Evolutionary conservation across 2,329 filamentous ascomycete species (phyloP).

Genomic region (Lachnellula suecica): DNA sequence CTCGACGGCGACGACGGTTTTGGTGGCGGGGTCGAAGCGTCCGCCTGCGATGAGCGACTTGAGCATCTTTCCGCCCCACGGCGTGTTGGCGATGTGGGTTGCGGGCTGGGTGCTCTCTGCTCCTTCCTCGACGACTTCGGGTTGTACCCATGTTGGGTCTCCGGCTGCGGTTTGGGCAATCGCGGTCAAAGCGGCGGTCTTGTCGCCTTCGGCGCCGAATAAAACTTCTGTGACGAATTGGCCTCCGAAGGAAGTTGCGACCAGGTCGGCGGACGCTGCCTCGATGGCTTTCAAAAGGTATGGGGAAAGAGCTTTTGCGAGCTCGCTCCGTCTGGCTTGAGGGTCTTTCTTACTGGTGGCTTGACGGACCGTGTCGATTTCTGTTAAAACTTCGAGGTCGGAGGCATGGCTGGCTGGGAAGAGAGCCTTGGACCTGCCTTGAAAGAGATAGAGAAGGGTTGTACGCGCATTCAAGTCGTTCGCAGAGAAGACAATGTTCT

Average conservation of each 20-base stretch:
- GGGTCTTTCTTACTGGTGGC: constrained; percentile 92
- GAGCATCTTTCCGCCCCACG: constrained; percentile 76
- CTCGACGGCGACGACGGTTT: constrained; percentile 68
- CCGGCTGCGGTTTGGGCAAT: constrained; percentile 63
- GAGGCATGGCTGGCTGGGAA: constrained; percentile 62
- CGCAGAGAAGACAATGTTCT: constrained; percentile 63
- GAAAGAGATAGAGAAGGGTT: constrained; percentile 79
- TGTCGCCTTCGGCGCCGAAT: constrained; percentile 73
- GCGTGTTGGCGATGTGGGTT: constrained; percentile 58
- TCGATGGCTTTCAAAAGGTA: constrained; percentile 73
- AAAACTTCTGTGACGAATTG: constrained; percentile 84
- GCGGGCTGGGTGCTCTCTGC: constrained; percentile 16
- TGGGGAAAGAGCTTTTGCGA: constrained; percentile 72
- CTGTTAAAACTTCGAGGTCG: constrained; percentile 69
- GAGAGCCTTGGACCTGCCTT: constrained; percentile 59
- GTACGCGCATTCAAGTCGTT: constrained; percentile 65
- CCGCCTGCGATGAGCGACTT: constrained; percentile 91
- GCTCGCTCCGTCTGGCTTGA: constrained; percentile 70
- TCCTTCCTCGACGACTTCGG: constrained; percentile 38
- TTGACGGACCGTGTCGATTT: constrained; percentile 76
- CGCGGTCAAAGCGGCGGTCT: constrained; percentile 70
- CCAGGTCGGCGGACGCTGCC: constrained; percentile 64
- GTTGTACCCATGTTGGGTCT: constrained; percentile 41
- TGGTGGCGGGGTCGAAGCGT: constrained; percentile 73
- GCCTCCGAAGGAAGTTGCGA: constrained; percentile 77